phyloP scores from a whole-genome alignment of 345 rosid genomes.

The Anacardium occidentale region DNA sequence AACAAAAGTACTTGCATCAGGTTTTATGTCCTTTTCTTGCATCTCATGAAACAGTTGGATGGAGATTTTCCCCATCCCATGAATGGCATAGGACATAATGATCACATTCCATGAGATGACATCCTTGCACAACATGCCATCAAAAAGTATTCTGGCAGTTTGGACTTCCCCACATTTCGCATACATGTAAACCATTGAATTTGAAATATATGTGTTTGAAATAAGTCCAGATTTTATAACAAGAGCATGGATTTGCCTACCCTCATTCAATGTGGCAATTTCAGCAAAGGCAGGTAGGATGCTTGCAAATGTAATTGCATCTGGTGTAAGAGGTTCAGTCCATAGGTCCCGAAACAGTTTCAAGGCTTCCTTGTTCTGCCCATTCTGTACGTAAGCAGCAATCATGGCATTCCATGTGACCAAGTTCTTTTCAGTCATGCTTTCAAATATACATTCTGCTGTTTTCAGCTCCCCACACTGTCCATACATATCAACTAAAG shows the following conservation, averaged over 20 bases:
- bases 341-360: slow-evolving; percentile 46
- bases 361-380: slow-evolving; percentile 48
- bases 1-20: slow-evolving; percentile 69
- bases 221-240: slow-evolving; percentile 36
- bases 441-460: slow-evolving; percentile 48
- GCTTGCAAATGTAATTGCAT: slow-evolving; percentile 57
- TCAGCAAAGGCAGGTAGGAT: slow-evolving; percentile 73
- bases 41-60: slow-evolving; percentile 49
- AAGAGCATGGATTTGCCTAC: slow-evolving; percentile 58
- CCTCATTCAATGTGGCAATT: slow-evolving; percentile 43
- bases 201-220: slow-evolving; percentile 47
- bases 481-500: slow-evolving; percentile 73
- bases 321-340: slow-evolving; percentile 41
- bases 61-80: slow-evolving; percentile 55
- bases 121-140: slow-evolving; percentile 43
- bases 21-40: slow-evolving; percentile 45
- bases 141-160: slow-evolving; percentile 56
- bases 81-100: slow-evolving; percentile 71
- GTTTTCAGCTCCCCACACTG: slow-evolving; percentile 36
- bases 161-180: slow-evolving; percentile 70
- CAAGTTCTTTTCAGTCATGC: slow-evolving; percentile 50
- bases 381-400: slow-evolving; percentile 58
- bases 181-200: slow-evolving; percentile 62
- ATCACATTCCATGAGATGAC: slow-evolving; percentile 75
- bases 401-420: slow-evolving; percentile 70